Base-by-base conservation (phyloP, 1,284 basidiomycete species). In the Ustilago loliicola region DNA sequence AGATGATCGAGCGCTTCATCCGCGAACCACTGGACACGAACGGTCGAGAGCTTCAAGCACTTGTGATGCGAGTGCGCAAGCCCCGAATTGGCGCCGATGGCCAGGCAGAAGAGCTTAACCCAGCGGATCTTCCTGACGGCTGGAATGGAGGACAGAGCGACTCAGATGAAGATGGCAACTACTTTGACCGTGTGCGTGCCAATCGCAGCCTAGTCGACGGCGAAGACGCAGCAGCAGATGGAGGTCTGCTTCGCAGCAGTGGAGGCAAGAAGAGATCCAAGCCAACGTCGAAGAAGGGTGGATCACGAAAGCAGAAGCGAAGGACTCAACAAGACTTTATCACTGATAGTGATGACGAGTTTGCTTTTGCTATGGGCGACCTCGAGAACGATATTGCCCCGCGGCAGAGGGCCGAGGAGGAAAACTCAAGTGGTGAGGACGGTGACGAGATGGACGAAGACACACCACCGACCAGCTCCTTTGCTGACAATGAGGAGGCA, bases 321-420 rank as follows among this genome's bases (percentile, higher is more conserved):
- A 75, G 79, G 54, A 73, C 55, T 13, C 61, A 73, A 51, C 71
- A 81, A 52, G 82, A 83, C 58, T 80, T 78, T 27, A 83, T 84
- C 67, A 77, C 84, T 36, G 81, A 85, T 65, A 83, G 81, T 45
- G 82, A 85, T 66, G 83, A 83, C 56, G 83, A 84, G 53, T 73
- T 80, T 29, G 80, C 76, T 8, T 79, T 80, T 38, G 79, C 76
- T 11, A 55, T 74, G 56, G 74, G 45, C 32, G 72, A 69, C 34
- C 23, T 61, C 25, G 17, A 62, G 25, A 27, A 65, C 48, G 62
- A 65, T 7, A 40, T 55, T 9, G 48, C 60, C 9, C 51, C 50
- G 8, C 65, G 51, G 32, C n/a, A 53, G 19, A 21, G 38, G 23
- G 32, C 11, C 21, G 30, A 54, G 9, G 54, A 30, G 25, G 50